A percentile compares a stretch with the other conserved stretches of the same genome.
Evolutionary conservation across 306 rosid genomes (phyloP).

Genomic region (Styphnolobium japonicum): DNA sequence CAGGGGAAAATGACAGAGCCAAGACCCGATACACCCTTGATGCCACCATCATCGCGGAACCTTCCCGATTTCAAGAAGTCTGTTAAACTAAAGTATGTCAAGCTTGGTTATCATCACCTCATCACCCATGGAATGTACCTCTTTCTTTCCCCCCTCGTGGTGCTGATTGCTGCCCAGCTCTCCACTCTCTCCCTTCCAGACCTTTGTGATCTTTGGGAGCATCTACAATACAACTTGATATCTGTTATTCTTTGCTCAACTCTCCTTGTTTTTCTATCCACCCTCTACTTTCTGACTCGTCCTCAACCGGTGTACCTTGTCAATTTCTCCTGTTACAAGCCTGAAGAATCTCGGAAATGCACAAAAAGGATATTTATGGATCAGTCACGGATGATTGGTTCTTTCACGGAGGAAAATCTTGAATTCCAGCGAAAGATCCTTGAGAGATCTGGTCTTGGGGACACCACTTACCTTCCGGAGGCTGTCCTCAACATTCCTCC

Average conservation of each 20-base stretch:
- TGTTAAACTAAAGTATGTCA: slow-evolving; percentile 74
- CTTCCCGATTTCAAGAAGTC: slow-evolving; percentile 90
- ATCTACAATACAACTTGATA: slow-evolving; percentile 69
- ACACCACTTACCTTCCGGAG: slow-evolving; percentile 76
- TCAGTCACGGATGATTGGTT: slow-evolving; percentile 59
- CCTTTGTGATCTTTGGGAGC: slow-evolving; percentile 74
- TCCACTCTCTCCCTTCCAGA: slow-evolving; percentile 71
- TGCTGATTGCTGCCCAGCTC: slow-evolving; percentile 66
- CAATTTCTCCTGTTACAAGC: slow-evolving; percentile 84
- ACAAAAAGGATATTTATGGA: slow-evolving; percentile 75
- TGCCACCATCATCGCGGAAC: slow-evolving; percentile 56
- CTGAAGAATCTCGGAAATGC: slow-evolving; percentile 70
- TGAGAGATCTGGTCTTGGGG: slow-evolving; percentile 93
- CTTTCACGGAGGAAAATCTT: slow-evolving; percentile 65
- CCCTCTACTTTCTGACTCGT: slow-evolving; percentile 76
- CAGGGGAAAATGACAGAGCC: slow-evolving; percentile 64
- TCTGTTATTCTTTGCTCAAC: slow-evolving; percentile 70
- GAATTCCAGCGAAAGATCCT: slow-evolving; percentile 80
- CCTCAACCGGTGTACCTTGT: slow-evolving; percentile 80
- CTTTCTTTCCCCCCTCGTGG: slow-evolving; percentile 63
- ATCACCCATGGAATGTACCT: slow-evolving; percentile 90
- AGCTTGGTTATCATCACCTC: slow-evolving; percentile 86
- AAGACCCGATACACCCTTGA: slow-evolving; percentile 43
- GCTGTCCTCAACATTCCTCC: slow-evolving; percentile 92
- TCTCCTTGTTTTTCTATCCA: slow-evolving; percentile 75